Evolutionary conservation across 2,329 filamentous ascomycete genomes (phyloP).

Genomic region (Ophiocordyceps camponoti-floridani): DNA sequence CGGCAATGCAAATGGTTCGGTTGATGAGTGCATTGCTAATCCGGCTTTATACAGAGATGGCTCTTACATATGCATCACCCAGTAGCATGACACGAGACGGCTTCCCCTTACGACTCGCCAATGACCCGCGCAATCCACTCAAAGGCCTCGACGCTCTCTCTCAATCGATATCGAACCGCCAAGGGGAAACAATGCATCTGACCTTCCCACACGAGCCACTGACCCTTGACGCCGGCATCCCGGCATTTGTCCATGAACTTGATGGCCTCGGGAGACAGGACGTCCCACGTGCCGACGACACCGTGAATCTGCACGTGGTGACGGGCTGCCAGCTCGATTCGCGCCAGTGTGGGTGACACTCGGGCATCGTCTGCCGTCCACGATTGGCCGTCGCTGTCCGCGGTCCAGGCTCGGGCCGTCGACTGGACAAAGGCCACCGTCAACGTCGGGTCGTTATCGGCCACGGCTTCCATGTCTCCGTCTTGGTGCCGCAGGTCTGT

Average conservation of each 20-base stretch:
- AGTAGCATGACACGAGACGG: too few species aligned
- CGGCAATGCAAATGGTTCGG: too few species aligned
- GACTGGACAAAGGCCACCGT: constrained; percentile 5
- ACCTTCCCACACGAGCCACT: constrained; percentile 40
- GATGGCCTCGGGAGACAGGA: constrained; percentile 32
- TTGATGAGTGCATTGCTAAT: too few species aligned
- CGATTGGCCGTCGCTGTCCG: not conserved
- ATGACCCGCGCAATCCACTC: not conserved
- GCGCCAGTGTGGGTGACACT: constrained; percentile 28
- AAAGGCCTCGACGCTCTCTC: constrained; percentile 17
- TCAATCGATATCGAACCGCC: constrained; percentile 26
- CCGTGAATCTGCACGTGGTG: constrained; percentile 29
- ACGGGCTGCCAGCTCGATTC: constrained; percentile 13
- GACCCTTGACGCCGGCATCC: constrained; percentile 23
- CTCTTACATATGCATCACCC: too few species aligned
- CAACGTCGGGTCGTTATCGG: constrained; percentile 9
- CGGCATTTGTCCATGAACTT: constrained; percentile 26
- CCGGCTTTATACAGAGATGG: not conserved
- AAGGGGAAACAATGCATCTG: constrained; percentile 44
- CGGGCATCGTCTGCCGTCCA: constrained; percentile 15
- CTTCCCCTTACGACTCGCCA: not conserved
- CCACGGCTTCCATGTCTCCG: constrained; percentile 4
- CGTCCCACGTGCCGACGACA: constrained; percentile 31
- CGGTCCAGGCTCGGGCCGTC: constrained; percentile 9
- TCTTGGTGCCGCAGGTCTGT: constrained; percentile 14